A percentile compares a stretch with the other conserved stretches of the same genome.
Conservation (phyloP, 208 protist genomes). For the Tritrichomonas foetus region DNA sequence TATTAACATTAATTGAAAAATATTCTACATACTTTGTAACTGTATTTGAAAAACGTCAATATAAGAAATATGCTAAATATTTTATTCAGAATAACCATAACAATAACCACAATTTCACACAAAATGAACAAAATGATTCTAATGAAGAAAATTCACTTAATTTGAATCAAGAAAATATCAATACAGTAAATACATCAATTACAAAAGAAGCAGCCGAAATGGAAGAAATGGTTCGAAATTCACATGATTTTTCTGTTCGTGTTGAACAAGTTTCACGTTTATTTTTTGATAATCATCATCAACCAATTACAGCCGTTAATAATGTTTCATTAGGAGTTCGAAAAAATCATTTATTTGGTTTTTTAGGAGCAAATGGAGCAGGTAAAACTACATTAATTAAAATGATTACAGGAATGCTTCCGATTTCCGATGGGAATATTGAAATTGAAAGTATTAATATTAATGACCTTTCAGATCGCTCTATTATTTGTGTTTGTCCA, state of each 20-base stretch:
- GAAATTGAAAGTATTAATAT: not conserved
- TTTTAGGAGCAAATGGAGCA: conserved; percentile 44
- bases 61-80: no score
- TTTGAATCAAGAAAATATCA: no score
- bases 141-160: no score
- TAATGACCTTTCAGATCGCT: not conserved
- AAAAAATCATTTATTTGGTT: not conserved
- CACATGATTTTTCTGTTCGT: not conserved
- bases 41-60: no score
- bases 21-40: no score
- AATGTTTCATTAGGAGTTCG: not conserved
- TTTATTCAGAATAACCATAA: no score
- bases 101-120: no score
- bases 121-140: no score
- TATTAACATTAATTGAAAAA: no score
- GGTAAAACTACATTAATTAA: conserved; percentile 47
- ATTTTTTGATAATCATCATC: not conserved
- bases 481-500: conserved; percentile 5
- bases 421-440: not conserved
- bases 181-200: not conserved
- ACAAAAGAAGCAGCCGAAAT: not conserved
- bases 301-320: not conserved
- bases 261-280: not conserved
- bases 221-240: not conserved
- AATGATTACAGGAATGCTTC: not conserved